phyloP scores from a whole-genome alignment of 257 asterid genomes.

The Plantago major region DNA sequence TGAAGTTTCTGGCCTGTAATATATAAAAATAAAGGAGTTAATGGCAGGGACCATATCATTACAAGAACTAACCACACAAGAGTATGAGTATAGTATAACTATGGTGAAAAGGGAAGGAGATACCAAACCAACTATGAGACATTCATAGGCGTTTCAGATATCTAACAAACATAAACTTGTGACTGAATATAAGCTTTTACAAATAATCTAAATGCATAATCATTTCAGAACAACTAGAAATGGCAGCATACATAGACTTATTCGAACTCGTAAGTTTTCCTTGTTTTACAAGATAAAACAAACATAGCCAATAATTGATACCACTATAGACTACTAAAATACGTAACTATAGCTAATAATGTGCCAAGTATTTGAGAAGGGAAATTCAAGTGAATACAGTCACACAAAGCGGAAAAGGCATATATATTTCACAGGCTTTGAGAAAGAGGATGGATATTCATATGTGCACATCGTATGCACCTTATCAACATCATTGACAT shows the following conservation, averaged over 20 bases:
- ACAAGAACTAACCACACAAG: conserved; percentile 5
- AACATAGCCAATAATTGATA: no score
- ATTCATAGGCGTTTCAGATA: neutral
- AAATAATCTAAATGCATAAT: neutral
- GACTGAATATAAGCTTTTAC: neutral
- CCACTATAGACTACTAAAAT: no score
- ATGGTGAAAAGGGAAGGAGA: neutral
- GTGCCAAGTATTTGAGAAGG: neutral
- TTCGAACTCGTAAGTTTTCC: no score
- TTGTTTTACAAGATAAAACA: no score
- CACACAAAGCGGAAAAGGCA: neutral
- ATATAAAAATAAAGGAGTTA: conserved; percentile 18
- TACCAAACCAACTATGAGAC: conserved; percentile 12
- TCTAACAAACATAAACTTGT: neutral
- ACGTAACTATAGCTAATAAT: neutral
- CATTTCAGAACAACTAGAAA: no score
- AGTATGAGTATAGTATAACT: conserved; percentile 2
- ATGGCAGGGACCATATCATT: conserved; percentile 11
- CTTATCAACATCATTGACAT: conserved; percentile 1
- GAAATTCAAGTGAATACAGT: conserved; percentile 4
- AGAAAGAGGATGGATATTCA: neutral
- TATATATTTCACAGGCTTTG: neutral
- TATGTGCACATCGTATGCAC: neutral
- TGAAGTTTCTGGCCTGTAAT: conserved; percentile 98
- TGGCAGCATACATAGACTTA: no score